A percentile compares a stretch with the other conserved stretches of the same genome.
These are phyloP conservation scores for Kalaharituber pfeilii DNA, from an alignment of 2,329 filamentous ascomycete species.

Conservation along the genomic window DNA sequence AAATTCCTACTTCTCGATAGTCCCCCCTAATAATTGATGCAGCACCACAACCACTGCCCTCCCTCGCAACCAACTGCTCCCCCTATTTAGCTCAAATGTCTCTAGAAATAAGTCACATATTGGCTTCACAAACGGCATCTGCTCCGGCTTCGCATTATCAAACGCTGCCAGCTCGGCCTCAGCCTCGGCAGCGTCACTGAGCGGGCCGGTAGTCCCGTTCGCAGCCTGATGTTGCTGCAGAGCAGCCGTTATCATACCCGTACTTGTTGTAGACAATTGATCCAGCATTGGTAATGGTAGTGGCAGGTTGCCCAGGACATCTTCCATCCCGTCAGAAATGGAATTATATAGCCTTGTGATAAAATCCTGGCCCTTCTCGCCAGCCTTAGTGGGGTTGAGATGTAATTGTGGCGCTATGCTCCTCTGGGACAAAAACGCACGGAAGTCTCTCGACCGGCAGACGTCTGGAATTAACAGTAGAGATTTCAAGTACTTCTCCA, in stretches of 20 bases:
- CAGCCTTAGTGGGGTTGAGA: slow-evolving; percentile 35
- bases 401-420: slow-evolving; percentile 54
- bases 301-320: slow-evolving; percentile 63
- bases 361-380: slow-evolving; percentile 50
- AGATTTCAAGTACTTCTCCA: slow-evolving; percentile 63
- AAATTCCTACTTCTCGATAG: slow-evolving; percentile 55
- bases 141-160: slow-evolving; percentile 31
- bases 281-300: slow-evolving; percentile 75
- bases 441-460: slow-evolving; percentile 78
- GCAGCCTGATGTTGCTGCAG: slow-evolving; percentile 34
- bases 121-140: slow-evolving; percentile 92
- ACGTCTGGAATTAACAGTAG: slow-evolving; percentile 78
- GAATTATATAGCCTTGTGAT: slow-evolving; percentile 92
- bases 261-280: slow-evolving; percentile 39
- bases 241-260: slow-evolving; percentile 52
- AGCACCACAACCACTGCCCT: slow-evolving; percentile 90
- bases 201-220: slow-evolving; percentile 32
- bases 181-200: slow-evolving; percentile 41
- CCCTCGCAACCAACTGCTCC: slow-evolving; percentile 58
- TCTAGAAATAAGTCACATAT: slow-evolving; percentile 97
- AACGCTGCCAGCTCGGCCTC: slow-evolving; percentile 90
- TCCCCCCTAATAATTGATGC: slow-evolving; percentile 86
- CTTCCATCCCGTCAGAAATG: slow-evolving; percentile 93
- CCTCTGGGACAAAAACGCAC: slow-evolving; percentile 76
- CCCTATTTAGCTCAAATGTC: slow-evolving; percentile 41